Evolutionary conservation across 2,329 filamentous ascomycete species (phyloP).

Genomic region (Scedosporium apiospermum): DNA sequence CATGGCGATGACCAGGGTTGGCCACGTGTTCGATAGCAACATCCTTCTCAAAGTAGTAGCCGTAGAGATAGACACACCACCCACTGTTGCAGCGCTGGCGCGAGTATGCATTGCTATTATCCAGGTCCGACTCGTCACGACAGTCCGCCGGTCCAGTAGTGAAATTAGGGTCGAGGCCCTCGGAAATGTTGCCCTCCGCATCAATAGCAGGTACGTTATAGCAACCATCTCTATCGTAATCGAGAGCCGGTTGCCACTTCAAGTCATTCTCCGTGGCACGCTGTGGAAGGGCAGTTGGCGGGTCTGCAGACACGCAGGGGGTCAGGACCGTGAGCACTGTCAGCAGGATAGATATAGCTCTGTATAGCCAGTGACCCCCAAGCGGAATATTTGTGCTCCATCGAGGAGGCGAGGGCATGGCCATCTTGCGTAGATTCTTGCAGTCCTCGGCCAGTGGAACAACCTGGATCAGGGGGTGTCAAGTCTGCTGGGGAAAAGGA

Average conservation of each 20-base stretch:
- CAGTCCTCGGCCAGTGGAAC: too few relatives aligned
- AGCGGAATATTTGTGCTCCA: too few relatives aligned
- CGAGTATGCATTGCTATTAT: slow-evolving; percentile 31
- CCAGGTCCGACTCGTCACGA: slow-evolving; percentile 22
- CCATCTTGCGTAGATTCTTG: too few relatives aligned
- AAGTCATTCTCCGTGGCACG: slow-evolving; percentile 13
- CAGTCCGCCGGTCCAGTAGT: slow-evolving; percentile 20
- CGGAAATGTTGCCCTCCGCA: slow-evolving; percentile 20
- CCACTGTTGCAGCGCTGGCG: slow-evolving; percentile 32
- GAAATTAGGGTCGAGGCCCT: slow-evolving; percentile 16
- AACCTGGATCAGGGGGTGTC: too few relatives aligned
- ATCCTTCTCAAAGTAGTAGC: slow-evolving; percentile 38
- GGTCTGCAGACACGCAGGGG: background rate
- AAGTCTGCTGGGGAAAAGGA: too few relatives aligned
- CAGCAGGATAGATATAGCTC: too few relatives aligned
- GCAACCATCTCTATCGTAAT: slow-evolving; percentile 27
- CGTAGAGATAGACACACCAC: slow-evolving; percentile 34
- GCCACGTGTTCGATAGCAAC: slow-evolving; percentile 18
- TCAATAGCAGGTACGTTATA: slow-evolving; percentile 30
- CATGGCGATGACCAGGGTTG: slow-evolving; percentile 25
- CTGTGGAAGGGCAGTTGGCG: slow-evolving; percentile 12
- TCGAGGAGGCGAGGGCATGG: too few relatives aligned
- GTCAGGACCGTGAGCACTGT: too few relatives aligned
- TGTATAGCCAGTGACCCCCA: too few relatives aligned
- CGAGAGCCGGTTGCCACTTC: slow-evolving; percentile 16